Conservation (phyloP, 768 basidiomycete species). For the Suillus subaureus region DNA sequence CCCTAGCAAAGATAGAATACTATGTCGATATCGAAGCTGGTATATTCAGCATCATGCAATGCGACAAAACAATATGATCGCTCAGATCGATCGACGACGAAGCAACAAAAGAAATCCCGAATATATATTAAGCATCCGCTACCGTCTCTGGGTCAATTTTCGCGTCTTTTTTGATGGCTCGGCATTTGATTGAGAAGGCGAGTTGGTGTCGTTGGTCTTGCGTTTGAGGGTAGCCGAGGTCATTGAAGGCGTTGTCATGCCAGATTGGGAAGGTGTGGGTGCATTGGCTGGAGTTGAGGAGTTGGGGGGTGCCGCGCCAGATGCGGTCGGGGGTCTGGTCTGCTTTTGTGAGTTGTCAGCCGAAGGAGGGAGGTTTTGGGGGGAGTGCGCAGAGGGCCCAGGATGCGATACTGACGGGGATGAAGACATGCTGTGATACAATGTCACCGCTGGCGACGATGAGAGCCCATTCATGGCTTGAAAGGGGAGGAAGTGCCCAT, state of each 20-base stretch:
- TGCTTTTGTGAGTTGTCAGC: constrained; percentile 64
- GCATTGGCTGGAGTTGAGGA: constrained; percentile 33
- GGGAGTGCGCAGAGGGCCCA: constrained; percentile 43
- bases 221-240: constrained; percentile 55
- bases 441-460: constrained; percentile 40
- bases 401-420: constrained; percentile 49
- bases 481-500: constrained; percentile 5
- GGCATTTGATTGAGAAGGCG: constrained; percentile 51
- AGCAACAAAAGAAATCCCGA: constrained; percentile 22
- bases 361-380: constrained; percentile 51
- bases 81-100: constrained; percentile 5
- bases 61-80: constrained; percentile 6
- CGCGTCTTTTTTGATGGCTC: constrained; percentile 56
- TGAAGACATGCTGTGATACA: constrained; percentile 47
- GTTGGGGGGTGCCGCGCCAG: constrained; percentile 38
- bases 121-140: constrained; percentile 27
- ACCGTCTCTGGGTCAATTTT: constrained; percentile 49
- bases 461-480: constrained; percentile 22
- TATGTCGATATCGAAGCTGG: constrained; percentile 15
- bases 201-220: constrained; percentile 48
- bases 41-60: constrained; percentile 16
- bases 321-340: constrained; percentile 55
- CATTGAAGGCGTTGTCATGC: constrained; percentile 51
- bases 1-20: constrained; percentile 31
- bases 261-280: constrained; percentile 42